Base-by-base conservation (phyloP, 129 eudicot genomes). In the Centella asiatica region DNA sequence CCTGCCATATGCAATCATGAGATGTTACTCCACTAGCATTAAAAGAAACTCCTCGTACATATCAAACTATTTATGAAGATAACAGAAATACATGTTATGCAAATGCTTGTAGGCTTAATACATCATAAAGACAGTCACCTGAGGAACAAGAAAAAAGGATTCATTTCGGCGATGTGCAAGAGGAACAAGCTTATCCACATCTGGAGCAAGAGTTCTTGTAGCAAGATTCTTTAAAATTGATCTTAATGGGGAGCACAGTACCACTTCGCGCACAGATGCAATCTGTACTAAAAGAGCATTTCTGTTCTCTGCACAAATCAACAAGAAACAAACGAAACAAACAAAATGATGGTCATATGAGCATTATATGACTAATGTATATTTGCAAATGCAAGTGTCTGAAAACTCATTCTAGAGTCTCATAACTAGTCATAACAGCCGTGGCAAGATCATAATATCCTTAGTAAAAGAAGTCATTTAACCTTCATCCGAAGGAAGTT, bases 261-360 rank as follows among this genome's bases (percentile, higher is more conserved):
- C 98, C 66, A 92, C 84, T 74, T 92, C 98, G 77, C 95, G 77
- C 48, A 92, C 80, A 68, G 98, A 87, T 49, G 98, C 95, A 71
- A 92, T 71, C 80, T 81, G 87, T 34, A 80, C 75, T 84, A 92
- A 74, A 32, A 86, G 78, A 53, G 72, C 78, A 4, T 83, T 82
- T 62, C 72, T 84, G 48, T 72, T 53, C 36, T 53, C 59, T 53
- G 27, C 39, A 9, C 39, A 34, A 34, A 9, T 34, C 39, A 34
- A 34, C 39, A 34, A 34, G 39, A 4, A 9, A 9, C 39, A 34
- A 4, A 34, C 9, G 5, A 34, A 34, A 34, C 39, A 9, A 34
- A 34, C 5, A 34, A 34, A 4, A 34, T 34, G 39, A n/a, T n/a
- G n/a, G n/a, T n/a, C n/a, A n/a, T n/a, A n/a, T n/a, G n/a, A n/a